phyloP scores from a whole-genome alignment of 805 yeast species.

The Myxozyma kluyveri region DNA sequence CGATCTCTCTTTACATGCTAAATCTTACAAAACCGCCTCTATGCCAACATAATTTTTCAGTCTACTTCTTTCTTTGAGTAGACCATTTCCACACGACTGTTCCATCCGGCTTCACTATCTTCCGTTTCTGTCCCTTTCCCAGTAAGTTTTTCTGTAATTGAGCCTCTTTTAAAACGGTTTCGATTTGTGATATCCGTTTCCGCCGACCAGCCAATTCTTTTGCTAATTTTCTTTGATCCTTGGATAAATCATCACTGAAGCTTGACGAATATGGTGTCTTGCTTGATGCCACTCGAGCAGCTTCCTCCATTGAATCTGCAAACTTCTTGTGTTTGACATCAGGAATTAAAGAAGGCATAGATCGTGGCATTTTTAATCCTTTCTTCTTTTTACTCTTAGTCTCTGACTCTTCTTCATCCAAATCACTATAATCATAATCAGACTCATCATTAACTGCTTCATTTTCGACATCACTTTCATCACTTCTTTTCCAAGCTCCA shows the following conservation, averaged over 20 bases:
- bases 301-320: constrained; percentile 61
- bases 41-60: too few relatives aligned
- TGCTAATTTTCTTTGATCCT: constrained; percentile 15
- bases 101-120: constrained; percentile 65
- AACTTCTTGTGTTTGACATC: constrained; percentile 68
- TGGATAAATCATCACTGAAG: constrained; percentile 31
- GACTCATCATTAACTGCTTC: constrained; percentile 20
- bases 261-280: neutral
- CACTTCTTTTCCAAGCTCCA: constrained; percentile 1
- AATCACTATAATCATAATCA: constrained; percentile 47
- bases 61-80: constrained; percentile 45
- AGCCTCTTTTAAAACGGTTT: constrained; percentile 67
- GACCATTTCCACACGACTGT: constrained; percentile 79
- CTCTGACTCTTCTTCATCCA: constrained; percentile 28
- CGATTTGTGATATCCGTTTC: constrained; percentile 46
- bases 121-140: constrained; percentile 87
- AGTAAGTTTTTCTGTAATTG: constrained; percentile 78
- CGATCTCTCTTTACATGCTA: too few relatives aligned
- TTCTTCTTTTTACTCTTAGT: constrained; percentile 48
- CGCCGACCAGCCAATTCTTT: constrained; percentile 33
- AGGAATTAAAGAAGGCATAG: neutral
- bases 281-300: constrained; percentile 60
- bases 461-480: neutral
- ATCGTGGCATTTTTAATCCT: neutral
- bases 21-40: too few relatives aligned